A percentile compares a stretch with the other conserved stretches of the same genome.
These are phyloP conservation scores for Apiotrichum sp. DNA, from an alignment of 1,284 basidiomycete genomes.

Conservation along the genomic window DNA sequence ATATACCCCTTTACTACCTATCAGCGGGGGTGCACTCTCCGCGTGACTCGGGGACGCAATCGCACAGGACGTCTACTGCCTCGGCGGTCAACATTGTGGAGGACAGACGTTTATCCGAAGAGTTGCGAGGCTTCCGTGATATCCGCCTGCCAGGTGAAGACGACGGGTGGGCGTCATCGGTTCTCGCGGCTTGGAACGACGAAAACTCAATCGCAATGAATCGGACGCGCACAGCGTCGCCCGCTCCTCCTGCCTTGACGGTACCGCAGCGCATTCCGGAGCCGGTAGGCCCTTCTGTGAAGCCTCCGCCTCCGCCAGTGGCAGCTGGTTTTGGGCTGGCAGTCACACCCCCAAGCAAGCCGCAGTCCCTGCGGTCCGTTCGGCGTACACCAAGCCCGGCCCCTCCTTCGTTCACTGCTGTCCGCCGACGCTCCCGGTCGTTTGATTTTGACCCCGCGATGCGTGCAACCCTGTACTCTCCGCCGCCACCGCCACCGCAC, in stretches of 20 bases:
- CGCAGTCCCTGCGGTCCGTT: neutral
- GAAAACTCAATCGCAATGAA: constrained; percentile 4
- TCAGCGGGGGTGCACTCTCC: too few relatives aligned
- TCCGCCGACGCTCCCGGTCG: constrained; percentile 3
- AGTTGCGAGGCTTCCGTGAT: constrained; percentile 31
- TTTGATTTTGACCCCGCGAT: constrained; percentile 7
- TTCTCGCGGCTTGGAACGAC: constrained; percentile 22
- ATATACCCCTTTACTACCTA: neutral
- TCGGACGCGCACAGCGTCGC: neutral
- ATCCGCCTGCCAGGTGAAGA: constrained; percentile 20
- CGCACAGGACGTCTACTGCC: neutral
- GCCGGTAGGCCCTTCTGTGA: neutral
- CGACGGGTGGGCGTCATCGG: constrained; percentile 30
- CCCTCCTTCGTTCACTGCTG: neutral
- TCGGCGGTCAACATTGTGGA: neutral
- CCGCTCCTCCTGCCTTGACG: neutral
- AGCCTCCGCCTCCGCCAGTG: neutral
- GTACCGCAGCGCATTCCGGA: neutral
- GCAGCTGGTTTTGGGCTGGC: neutral
- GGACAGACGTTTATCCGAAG: constrained; percentile 28
- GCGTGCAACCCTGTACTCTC: constrained; percentile 9
- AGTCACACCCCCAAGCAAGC: neutral
- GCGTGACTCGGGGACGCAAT: neutral
- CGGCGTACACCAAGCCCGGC: neutral
- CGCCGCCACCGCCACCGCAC: constrained; percentile 11